Conservation (phyloP, 2,329 filamentous ascomycete genomes). For the Colletotrichum neosansevieriae region DNA sequence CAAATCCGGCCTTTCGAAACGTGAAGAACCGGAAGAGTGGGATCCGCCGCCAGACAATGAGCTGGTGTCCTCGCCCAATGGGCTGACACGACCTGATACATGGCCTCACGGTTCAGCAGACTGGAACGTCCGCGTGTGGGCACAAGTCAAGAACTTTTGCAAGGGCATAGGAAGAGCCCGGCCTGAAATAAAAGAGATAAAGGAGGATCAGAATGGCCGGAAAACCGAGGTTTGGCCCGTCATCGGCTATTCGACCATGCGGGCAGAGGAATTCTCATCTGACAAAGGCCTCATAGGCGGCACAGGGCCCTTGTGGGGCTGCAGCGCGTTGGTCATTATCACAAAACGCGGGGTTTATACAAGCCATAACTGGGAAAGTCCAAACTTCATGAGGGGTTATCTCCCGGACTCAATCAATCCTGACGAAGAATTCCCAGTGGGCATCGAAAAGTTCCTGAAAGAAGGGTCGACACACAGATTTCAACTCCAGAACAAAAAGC, state of each 20-base stretch:
- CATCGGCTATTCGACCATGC: constrained; percentile 13
- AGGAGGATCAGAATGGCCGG: not conserved
- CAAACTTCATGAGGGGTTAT: not conserved
- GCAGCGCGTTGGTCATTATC: constrained; percentile 9
- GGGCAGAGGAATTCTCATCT: not conserved
- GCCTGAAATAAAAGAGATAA: fast-evolving
- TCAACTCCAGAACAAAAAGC: no score
- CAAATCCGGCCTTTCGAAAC: not conserved
- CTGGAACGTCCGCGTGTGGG: not conserved
- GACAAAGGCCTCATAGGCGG: constrained; percentile 11
- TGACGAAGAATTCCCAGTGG: not conserved
- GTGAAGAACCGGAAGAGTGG: not conserved
- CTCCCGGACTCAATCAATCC: not conserved
- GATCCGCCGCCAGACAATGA: not conserved
- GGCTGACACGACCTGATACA: not conserved
- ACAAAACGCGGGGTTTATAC: constrained; percentile 24
- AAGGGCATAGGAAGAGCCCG: no score
- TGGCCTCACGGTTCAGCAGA: not conserved
- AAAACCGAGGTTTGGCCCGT: fast-evolving
- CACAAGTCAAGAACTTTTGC: not conserved
- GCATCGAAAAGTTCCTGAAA: not conserved
- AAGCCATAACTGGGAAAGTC: constrained; percentile 30
- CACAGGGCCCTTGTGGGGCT: constrained; percentile 24
- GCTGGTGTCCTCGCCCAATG: not conserved
- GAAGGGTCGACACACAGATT: not conserved